phyloP scores from a whole-genome alignment of 2,329 filamentous ascomycete genomes.

The Aspergillus ochraceoroseus region DNA sequence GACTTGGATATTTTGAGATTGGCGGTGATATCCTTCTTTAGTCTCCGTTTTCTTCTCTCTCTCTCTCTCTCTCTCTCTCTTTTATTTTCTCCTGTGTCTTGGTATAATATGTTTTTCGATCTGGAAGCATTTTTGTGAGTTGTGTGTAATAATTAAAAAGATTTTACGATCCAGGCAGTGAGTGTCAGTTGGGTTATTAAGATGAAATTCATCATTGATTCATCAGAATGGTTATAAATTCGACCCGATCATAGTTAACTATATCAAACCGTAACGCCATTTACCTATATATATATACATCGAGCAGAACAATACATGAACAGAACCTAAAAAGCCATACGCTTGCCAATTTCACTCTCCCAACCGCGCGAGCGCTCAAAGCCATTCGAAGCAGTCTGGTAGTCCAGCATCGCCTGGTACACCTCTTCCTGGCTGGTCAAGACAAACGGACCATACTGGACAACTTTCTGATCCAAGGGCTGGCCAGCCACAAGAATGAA shows the following conservation, averaged over 20 bases:
- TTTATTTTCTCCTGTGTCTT: constrained; percentile 2
- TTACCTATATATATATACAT: neutral
- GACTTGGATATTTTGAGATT: constrained; percentile 5
- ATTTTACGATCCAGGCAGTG: too few species aligned
- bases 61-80: neutral
- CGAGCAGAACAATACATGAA: constrained; percentile 4
- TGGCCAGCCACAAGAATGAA: constrained; percentile 69
- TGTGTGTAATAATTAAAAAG: constrained; percentile 9
- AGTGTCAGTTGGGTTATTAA: too few species aligned
- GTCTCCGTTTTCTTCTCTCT: neutral
- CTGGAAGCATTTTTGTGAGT: too few species aligned
- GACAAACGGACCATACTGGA: constrained; percentile 86
- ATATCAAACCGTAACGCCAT: neutral
- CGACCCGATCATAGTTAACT: neutral
- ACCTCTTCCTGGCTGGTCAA: constrained; percentile 66
- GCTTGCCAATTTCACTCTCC: constrained; percentile 82
- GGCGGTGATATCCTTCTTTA: constrained; percentile 1
- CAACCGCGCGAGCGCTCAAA: constrained; percentile 75
- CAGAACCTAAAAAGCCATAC: constrained; percentile 50
- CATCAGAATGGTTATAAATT: too few species aligned
- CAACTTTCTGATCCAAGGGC: constrained; percentile 72
- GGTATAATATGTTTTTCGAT: too few species aligned
- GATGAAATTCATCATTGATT: too few species aligned
- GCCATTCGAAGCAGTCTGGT: constrained; percentile 66
- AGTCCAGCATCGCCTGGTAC: constrained; percentile 71